Evolutionary conservation across 2,329 filamentous ascomycete species (phyloP), one percentile per base, ranked within the genome.

Genomic region (Zarea fungicola): DNA sequence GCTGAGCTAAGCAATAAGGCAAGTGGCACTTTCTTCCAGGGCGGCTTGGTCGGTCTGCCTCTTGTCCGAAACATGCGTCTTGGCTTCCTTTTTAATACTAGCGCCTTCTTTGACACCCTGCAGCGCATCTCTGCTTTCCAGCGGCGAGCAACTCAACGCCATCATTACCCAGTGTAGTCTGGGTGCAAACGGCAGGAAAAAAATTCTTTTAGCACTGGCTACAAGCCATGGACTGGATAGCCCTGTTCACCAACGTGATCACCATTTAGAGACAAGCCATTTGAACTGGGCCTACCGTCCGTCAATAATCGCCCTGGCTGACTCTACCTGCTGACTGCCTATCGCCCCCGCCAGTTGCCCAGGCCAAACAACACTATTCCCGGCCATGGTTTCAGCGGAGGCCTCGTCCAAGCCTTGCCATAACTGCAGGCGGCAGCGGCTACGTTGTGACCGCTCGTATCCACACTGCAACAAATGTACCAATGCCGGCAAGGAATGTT

Each of bases 381-480:
- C n/a, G n/a, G n/a, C n/a, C 41, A 36, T 54, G 52, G 28, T 11
- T 23, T 39, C 39, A 29, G 42, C 56, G 51, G 55, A 52, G 43
- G 55, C 60, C 48, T 59, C 61, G 31, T 55, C 59, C 43, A 68
- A 68, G 55, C 60, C 65, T 36, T 79, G 76, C 58, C 76, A 79
- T 65, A 78, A 77, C 63, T 79, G 76, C 60, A 72, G 75, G 44
- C 73, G 74, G 47, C 70, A 70, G 52, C 70, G 76, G 48, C 72
- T 76, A 60, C 73, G 73, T 54, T 79, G 76, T 62, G 76, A 79
- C 57, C 69, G 72, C 43, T 70, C 74, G 29, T 63, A 73, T 37
- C 75, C 75, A 42, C 68, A 70, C 53, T 78, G 76, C 61, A 69
- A 71, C 56, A 78, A 78, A 65, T 78, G 75, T 52, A 56, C 65